Percentiles rank a stretch among this genome's conserved stretches.
These are phyloP conservation scores for Ascochyta clinopodiicola DNA, from an alignment of 2,329 filamentous ascomycete genomes.

Conservation along the genomic window DNA sequence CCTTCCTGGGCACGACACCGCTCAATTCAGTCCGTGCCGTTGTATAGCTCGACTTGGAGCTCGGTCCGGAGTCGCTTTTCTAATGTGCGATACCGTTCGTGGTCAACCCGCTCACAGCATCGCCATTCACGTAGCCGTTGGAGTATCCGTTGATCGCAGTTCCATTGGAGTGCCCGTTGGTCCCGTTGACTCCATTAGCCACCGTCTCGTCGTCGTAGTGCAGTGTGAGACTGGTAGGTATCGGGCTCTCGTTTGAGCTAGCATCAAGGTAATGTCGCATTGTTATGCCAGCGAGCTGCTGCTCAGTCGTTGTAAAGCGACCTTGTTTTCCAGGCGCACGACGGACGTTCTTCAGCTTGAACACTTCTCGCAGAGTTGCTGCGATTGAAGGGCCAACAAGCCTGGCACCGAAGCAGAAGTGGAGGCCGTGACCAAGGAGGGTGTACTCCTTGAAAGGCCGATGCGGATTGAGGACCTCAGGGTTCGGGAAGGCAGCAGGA, in stretches of 20 bases:
- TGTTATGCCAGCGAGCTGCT: constrained; percentile 56
- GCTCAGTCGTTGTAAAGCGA: constrained; percentile 52
- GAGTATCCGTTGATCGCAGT: constrained; percentile 6
- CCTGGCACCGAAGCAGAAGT: constrained; percentile 44
- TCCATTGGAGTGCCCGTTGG: constrained; percentile 13
- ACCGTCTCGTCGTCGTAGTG: constrained; percentile 34
- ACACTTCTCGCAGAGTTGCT: constrained; percentile 42
- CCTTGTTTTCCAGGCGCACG: constrained; percentile 42
- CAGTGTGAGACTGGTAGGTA: constrained; percentile 34
- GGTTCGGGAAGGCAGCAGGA: constrained; percentile 41
- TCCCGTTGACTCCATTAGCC: constrained; percentile 13
- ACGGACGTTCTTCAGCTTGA: constrained; percentile 43
- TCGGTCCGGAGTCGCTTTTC: not conserved
- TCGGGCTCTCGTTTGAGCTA: constrained; percentile 55
- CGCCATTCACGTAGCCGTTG: constrained; percentile 15
- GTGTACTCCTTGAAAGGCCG: constrained; percentile 43
- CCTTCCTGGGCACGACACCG: not conserved
- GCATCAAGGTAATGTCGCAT: constrained; percentile 59
- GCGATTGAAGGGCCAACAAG: constrained; percentile 38
- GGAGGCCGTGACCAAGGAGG: constrained; percentile 41
- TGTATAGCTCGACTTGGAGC: not conserved
- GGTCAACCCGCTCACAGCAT: constrained; percentile 15
- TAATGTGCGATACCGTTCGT: constrained; percentile 5
- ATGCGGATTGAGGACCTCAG: constrained; percentile 48
- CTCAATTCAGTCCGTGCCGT: not conserved